Evolutionary conservation across 192 early-diverging fungal genomes (phyloP).

Genomic region (Lobosporangium transversale): DNA sequence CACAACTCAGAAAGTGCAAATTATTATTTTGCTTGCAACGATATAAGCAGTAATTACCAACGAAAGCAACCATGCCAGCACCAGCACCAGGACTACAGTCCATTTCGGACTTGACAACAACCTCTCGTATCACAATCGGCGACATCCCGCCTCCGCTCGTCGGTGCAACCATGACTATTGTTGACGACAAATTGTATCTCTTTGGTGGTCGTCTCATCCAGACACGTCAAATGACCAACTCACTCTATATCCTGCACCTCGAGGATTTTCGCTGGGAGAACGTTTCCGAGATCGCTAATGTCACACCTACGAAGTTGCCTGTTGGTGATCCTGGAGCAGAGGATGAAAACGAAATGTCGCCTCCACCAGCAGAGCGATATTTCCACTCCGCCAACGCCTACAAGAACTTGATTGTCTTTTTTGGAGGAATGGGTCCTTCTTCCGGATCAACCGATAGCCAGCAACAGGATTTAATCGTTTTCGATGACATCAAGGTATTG

Average conservation of each 20-base stretch:
- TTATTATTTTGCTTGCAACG: not conserved
- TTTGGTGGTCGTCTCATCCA: conserved; percentile 80
- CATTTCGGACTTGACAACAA: conserved; percentile 58
- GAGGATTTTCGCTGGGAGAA: conserved; percentile 68
- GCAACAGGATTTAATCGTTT: conserved; percentile 60
- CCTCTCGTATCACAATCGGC: conserved; percentile 61
- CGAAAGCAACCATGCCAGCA: conserved; percentile 33
- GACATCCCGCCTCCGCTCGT: conserved; percentile 82
- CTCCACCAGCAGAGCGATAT: conserved; percentile 67
- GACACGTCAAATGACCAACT: conserved; percentile 76
- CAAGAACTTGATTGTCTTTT: conserved; percentile 72
- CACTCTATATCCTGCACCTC: conserved; percentile 72
- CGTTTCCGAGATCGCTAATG: conserved; percentile 53
- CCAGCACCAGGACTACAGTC: conserved; percentile 56
- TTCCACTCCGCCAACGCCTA: conserved; percentile 84
- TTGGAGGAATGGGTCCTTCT: conserved; percentile 85
- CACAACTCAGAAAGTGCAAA: no score
- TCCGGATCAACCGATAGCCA: conserved; percentile 59
- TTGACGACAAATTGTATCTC: conserved; percentile 70
- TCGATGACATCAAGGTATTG: conserved; percentile 76
- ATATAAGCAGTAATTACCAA: not conserved
- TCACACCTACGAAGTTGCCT: conserved; percentile 35
- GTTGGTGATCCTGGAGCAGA: conserved; percentile 52
- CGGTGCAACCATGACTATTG: conserved; percentile 74
- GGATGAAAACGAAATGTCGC: conserved; percentile 31